Evolutionary conservation across 2,329 filamentous ascomycete genomes (phyloP), one percentile per base, ranked within the genome.

Genomic region (Dothistroma pini): DNA sequence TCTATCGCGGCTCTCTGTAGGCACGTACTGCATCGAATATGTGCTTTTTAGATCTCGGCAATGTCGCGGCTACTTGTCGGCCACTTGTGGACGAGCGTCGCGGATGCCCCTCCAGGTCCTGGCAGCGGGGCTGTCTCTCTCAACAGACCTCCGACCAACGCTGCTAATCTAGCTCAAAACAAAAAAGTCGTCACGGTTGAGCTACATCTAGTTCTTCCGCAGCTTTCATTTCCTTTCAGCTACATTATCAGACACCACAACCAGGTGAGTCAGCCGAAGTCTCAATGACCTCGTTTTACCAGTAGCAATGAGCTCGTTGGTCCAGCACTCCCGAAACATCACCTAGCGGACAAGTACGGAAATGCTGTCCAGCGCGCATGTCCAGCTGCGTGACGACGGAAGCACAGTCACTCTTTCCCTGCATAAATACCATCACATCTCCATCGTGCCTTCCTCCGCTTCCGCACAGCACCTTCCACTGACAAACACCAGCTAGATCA

Each of bases 271-370:
- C 9, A 7, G 21, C 29, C 22, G 22, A 19, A 21, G 7, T n/a
- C 25, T 21, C 48, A 3, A 14, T n/a, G 29, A 29, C 4, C 38
- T 14, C 12, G n/a, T 44, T 14, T 19, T 14, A 31, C 25, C 21
- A 14, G 29, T 52, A 29, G 21, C 49, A 25, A 31, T 16, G 10
- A 35, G 29, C 51, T 53, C 51, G 51, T 53, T 53, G 51, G 29
- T 53, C 51, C 51, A 35, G n/a, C 25, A 35, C 51, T 31, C 16
- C 47, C 31, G 51, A 19, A 35, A 53, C 51, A n/a, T 31, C 51
- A 53, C n/a, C 51, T 19, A 21, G 51, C 51, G 51, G 51, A 34
- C 51, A n/a, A 53, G 4, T 11, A 53, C 51, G 51, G 51, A 31
- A 32, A 35, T 32, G n/a, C 25, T 53, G 29, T 19, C 12, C 31